These are phyloP conservation scores for Heracleum sosnowskyi DNA, from an alignment of 129 eudicot genomes.

Conservation along the genomic window DNA sequence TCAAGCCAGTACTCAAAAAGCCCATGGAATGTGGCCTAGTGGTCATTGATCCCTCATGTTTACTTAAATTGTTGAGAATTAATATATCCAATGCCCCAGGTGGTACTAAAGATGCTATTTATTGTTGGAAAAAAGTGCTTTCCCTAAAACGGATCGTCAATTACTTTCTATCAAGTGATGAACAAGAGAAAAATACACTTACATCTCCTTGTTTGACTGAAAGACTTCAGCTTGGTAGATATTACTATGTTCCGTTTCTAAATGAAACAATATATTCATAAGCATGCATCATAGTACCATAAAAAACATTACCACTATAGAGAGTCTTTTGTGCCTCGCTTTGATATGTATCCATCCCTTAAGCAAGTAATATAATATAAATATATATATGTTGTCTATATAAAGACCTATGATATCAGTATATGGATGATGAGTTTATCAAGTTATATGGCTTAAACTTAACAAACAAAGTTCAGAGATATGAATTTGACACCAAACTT, in stretches of 20 bases:
- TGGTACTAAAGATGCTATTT: background rate
- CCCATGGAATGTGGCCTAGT: background rate
- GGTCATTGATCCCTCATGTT: background rate
- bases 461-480: background rate
- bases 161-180: background rate
- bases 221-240: background rate
- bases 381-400: background rate
- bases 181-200: background rate
- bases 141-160: background rate
- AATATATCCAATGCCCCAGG: background rate
- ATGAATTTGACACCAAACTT: background rate
- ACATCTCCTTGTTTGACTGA: background rate
- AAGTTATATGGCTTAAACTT: background rate
- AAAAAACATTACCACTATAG: background rate
- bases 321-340: background rate
- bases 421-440: background rate
- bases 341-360: background rate
- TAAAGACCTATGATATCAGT: background rate
- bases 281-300: background rate
- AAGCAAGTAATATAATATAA: background rate
- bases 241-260: background rate
- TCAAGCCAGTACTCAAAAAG: background rate
- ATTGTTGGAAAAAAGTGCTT: background rate
- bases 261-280: background rate
- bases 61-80: background rate